phyloP scores from a whole-genome alignment of 805 yeast genomes.

The Lachancea sp. region DNA sequence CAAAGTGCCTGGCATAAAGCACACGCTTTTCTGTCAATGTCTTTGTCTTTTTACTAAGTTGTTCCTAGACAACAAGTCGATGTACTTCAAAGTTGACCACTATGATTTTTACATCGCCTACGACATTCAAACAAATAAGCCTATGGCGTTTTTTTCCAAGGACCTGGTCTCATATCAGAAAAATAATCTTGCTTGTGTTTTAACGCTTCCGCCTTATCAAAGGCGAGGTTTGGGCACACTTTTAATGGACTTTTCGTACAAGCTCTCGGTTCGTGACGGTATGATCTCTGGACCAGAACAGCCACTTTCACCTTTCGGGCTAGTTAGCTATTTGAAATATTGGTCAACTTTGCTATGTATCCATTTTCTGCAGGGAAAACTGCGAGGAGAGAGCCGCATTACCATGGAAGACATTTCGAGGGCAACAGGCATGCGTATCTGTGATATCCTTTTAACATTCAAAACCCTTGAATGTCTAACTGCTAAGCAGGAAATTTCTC shows the following conservation, averaged over 20 bases:
- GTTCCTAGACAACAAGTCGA: constrained; percentile 83
- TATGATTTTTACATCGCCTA: constrained; percentile 76
- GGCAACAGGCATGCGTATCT: constrained; percentile 57
- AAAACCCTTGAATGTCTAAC: constrained; percentile 47
- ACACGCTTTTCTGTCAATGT: constrained; percentile 70
- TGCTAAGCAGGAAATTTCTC: constrained; percentile 21
- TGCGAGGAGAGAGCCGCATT: constrained; percentile 29
- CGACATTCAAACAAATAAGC: constrained; percentile 42
- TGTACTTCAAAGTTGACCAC: constrained; percentile 69
- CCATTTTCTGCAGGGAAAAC: constrained; percentile 39
- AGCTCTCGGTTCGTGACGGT: constrained; percentile 58
- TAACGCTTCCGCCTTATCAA: constrained; percentile 90
- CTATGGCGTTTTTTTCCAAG: constrained; percentile 90
- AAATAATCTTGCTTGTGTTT: constrained; percentile 85
- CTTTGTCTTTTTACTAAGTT: constrained; percentile 80
- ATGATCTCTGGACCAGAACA: constrained; percentile 81
- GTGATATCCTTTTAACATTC: constrained; percentile 54
- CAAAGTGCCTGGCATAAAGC: constrained; percentile 59
- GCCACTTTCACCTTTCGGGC: constrained; percentile 82
- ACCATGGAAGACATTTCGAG: constrained; percentile 45
- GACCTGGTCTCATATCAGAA: constrained; percentile 71
- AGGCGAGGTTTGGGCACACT: constrained; percentile 69
- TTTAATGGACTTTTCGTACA: constrained; percentile 78
- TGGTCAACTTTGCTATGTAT: constrained; percentile 59
- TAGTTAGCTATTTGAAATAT: constrained; percentile 59